Percentiles rank a stretch among this genome's conserved stretches.
Conservation (phyloP, 2,329 filamentous ascomycete species). For the Apiospora hydei region DNA sequence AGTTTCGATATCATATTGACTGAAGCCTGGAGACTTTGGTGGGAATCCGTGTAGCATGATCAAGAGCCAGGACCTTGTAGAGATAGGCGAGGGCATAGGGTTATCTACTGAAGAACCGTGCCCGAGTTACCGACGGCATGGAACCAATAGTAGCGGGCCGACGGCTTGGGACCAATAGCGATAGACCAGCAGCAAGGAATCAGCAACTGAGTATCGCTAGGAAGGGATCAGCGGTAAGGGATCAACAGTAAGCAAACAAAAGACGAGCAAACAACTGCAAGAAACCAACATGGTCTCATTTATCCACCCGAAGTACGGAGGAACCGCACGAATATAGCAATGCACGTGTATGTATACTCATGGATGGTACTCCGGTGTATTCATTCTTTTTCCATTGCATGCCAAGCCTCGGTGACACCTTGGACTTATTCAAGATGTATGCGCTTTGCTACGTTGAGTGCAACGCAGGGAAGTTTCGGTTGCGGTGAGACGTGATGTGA, state of each 20-base stretch:
- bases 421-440: background rate
- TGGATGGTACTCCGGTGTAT: background rate
- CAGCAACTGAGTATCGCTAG: too few relatives aligned
- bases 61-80: background rate
- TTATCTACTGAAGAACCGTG: background rate
- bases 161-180: background rate
- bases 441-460: background rate
- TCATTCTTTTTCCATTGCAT: background rate
- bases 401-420: background rate
- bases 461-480: background rate
- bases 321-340: too few relatives aligned
- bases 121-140: background rate
- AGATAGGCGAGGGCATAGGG: background rate
- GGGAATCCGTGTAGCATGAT: background rate
- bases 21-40: background rate
- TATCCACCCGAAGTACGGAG: too few relatives aligned
- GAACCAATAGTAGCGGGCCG: background rate
- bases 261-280: background rate
- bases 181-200: background rate
- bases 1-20: background rate
- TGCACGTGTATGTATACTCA: too few relatives aligned
- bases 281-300: background rate
- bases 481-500: background rate
- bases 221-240: background rate
- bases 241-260: background rate